Percentiles rank a stretch among this genome's conserved stretches.
These are phyloP conservation scores for Streptanthus diversifolius DNA, from an alignment of 345 rosid species.

Conservation along the genomic window DNA sequence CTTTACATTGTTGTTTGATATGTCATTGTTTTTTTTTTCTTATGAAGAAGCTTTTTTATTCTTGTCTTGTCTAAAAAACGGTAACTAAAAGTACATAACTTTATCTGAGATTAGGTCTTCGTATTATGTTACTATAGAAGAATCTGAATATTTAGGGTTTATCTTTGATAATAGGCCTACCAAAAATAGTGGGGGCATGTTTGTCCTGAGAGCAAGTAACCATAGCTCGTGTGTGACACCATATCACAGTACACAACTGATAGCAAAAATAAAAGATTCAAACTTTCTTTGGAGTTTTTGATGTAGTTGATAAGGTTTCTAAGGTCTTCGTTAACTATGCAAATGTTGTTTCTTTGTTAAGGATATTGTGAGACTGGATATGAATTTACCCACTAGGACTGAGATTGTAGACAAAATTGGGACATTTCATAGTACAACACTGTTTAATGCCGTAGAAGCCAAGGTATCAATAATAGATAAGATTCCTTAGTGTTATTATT, in stretches of 20 bases:
- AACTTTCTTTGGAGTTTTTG: not conserved
- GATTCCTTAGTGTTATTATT: not conserved
- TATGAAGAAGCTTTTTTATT: not conserved
- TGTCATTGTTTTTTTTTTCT: slow-evolving; percentile 19
- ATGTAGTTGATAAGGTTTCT: slow-evolving; percentile 32
- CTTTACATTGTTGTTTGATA: slow-evolving; percentile 3
- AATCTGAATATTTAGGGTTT: slow-evolving; percentile 22
- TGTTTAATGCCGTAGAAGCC: slow-evolving; percentile 16
- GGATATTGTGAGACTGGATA: not conserved
- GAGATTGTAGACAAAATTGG: not conserved
- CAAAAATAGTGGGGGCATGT: slow-evolving; percentile 25
- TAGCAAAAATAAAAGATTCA: not conserved
- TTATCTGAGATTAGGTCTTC: slow-evolving; percentile 12
- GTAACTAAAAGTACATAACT: slow-evolving; percentile 18
- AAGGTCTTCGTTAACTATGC: slow-evolving; percentile 23
- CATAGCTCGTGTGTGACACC: slow-evolving; percentile 30
- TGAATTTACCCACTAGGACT: not conserved
- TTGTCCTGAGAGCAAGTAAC: slow-evolving; percentile 35
- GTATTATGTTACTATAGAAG: slow-evolving; percentile 14
- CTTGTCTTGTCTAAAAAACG: slow-evolving; percentile 12
- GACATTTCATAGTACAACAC: slow-evolving; percentile 40
- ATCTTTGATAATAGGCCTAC: not conserved
- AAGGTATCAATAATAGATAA: slow-evolving; percentile 13
- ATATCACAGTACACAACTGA: slow-evolving; percentile 31
- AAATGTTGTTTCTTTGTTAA: slow-evolving; percentile 14